Evolutionary conservation across 371 early-diverging fungal species (phyloP), one percentile per base, ranked within the genome.

Genomic region (Lichtheimia ramosa): DNA sequence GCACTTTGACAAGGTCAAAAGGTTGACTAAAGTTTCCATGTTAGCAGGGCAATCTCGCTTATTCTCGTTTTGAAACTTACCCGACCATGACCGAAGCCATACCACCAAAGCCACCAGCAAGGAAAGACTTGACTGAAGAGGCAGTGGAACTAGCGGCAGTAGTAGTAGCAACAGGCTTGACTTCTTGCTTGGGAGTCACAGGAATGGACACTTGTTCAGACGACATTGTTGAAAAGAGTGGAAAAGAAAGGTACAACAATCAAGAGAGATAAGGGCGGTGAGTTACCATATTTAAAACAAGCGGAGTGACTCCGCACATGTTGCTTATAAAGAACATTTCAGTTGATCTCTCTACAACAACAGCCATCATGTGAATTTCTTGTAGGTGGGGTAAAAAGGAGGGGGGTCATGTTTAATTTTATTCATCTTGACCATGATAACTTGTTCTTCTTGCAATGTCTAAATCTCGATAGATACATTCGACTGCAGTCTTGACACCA

Each of bases 21-120:
- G 94, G 94, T 75, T 91, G 90, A 39, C 81, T 81, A 60, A 18
- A 49, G 13, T n/a, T n/a, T 4, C 16, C 13, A 5, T 18, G 43
- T 15, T 3, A 55, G 48, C 10, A 42, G 10, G 3, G 46, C 12
- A 57, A 57, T 27, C 1, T 24, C n/a, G 23, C 3, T 59, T 6
- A 1, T 7, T 1, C 40, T 15, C 7, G 13, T 18, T 3, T 40
- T 39, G 23, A 27, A 16, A 61, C 65, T 70, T 73, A 81, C 81
- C 87, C 89, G 43, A 82, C 92, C 48, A 92, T 71, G 52, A 92
- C 92, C 54, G 86, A 70, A 27, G 85, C 81, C 70, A 92, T 88
- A 66, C 95, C 95, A 77, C 95, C 95, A 65, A 94, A 91, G 49
- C 96, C 98, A 65, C 98, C 97, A 18, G 95, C 90, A 67, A 98